phyloP scores from a whole-genome alignment of 257 asterid genomes.

The Solanum ossicruentum region DNA sequence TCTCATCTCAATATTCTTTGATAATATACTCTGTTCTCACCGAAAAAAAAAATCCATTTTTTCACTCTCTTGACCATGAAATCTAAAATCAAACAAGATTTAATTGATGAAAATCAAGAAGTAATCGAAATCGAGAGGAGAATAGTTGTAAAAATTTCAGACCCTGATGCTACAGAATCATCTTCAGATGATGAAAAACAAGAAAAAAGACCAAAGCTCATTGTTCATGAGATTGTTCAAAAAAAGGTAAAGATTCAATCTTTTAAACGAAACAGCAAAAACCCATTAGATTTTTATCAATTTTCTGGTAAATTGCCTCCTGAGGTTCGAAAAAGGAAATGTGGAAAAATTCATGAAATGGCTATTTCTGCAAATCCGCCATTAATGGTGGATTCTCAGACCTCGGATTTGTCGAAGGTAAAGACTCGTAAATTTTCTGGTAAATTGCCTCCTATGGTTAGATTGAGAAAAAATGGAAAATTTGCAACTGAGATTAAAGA shows the following conservation, averaged over 20 bases:
- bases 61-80: background rate
- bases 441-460: background rate
- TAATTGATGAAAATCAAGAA: background rate
- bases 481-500: background rate
- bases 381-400: background rate
- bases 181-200: background rate
- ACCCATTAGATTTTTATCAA: background rate
- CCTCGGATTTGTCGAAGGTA: background rate
- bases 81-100: background rate
- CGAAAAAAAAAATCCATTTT: background rate
- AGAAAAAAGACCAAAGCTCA: background rate
- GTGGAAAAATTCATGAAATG: background rate
- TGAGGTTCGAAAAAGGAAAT: background rate
- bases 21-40: background rate
- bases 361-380: background rate
- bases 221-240: background rate
- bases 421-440: background rate
- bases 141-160: background rate
- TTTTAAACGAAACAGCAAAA: background rate
- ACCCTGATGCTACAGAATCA: background rate
- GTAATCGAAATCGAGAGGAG: background rate
- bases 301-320: background rate
- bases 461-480: background rate
- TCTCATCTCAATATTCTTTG: background rate
- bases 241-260: background rate